phyloP scores from a whole-genome alignment of 2,329 filamentous ascomycete genomes.

The Cytospora paraplurivora region DNA sequence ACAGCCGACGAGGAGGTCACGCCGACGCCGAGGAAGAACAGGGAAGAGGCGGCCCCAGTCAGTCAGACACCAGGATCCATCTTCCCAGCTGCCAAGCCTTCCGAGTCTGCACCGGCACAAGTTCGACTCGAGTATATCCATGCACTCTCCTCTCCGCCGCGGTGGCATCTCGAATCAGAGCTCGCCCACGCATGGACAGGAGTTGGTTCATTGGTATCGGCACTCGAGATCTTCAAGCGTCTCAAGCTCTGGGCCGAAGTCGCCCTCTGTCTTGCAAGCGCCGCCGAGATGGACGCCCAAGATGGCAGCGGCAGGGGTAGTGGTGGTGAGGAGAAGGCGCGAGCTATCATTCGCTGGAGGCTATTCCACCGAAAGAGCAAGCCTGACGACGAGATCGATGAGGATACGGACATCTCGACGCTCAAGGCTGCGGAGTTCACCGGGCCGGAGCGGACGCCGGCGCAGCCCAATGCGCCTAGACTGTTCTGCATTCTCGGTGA shows the following conservation, averaged over 20 bases:
- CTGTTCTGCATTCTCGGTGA: slow-evolving; percentile 94
- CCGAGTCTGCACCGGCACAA: slow-evolving; percentile 75
- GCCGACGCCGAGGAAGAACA: slow-evolving; percentile 21
- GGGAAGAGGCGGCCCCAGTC: slow-evolving; percentile 19
- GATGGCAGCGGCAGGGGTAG: slow-evolving; percentile 56
- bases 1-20: slow-evolving; percentile 33
- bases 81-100: slow-evolving; percentile 72
- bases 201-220: slow-evolving; percentile 83
- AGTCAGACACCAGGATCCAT: slow-evolving; percentile 70
- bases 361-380: slow-evolving; percentile 68
- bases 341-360: slow-evolving; percentile 73
- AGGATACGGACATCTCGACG: slow-evolving; percentile 57
- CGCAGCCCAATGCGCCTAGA: slow-evolving; percentile 80
- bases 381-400: slow-evolving; percentile 49
- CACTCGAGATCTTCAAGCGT: slow-evolving; percentile 93
- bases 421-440: slow-evolving; percentile 56
- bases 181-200: slow-evolving; percentile 90
- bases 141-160: slow-evolving; percentile 77
- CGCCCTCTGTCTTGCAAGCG: slow-evolving; percentile 79
- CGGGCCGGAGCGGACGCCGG: slow-evolving; percentile 68
- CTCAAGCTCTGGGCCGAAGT: slow-evolving; percentile 94
- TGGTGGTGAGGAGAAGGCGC: slow-evolving; percentile 77
- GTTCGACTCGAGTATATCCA: slow-evolving; percentile 84
- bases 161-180: slow-evolving; percentile 94
- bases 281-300: slow-evolving; percentile 62